phyloP scores from a whole-genome alignment of 179 eudicot species.

The Beta corolliflora region DNA sequence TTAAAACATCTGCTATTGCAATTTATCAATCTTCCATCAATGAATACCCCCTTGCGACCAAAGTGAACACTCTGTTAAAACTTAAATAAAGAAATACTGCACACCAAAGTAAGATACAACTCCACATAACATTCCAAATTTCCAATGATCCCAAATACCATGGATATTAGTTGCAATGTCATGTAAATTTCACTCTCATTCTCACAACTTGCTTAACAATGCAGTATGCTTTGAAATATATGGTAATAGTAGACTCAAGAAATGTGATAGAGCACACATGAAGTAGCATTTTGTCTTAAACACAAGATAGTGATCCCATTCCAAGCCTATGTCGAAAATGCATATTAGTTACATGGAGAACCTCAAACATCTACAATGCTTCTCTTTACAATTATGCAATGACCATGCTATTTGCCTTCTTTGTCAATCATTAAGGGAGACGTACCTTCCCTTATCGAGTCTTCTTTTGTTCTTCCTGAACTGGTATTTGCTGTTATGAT shows the following conservation, averaged over 20 bases:
- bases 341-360: neutral
- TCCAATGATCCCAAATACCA: neutral
- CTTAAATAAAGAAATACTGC: neutral
- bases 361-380: neutral
- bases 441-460: slow-evolving; percentile 28
- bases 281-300: neutral
- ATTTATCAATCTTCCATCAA: neutral
- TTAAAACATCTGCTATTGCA: too few species aligned
- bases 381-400: slow-evolving; percentile 8
- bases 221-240: neutral
- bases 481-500: slow-evolving; percentile 30
- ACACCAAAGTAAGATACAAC: neutral
- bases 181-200: neutral
- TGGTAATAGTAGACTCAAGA: neutral
- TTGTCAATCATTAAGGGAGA: slow-evolving; percentile 45
- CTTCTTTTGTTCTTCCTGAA: slow-evolving; percentile 42
- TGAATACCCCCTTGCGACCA: neutral
- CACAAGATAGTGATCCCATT: slow-evolving; percentile 20
- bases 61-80: too few species aligned
- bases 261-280: neutral
- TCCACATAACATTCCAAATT: neutral
- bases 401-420: slow-evolving; percentile 38
- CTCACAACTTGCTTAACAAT: neutral
- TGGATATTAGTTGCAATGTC: too few species aligned
- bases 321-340: neutral